Base-by-base conservation (phyloP, 768 basidiomycete genomes). In the Tulasnella sp. region DNA sequence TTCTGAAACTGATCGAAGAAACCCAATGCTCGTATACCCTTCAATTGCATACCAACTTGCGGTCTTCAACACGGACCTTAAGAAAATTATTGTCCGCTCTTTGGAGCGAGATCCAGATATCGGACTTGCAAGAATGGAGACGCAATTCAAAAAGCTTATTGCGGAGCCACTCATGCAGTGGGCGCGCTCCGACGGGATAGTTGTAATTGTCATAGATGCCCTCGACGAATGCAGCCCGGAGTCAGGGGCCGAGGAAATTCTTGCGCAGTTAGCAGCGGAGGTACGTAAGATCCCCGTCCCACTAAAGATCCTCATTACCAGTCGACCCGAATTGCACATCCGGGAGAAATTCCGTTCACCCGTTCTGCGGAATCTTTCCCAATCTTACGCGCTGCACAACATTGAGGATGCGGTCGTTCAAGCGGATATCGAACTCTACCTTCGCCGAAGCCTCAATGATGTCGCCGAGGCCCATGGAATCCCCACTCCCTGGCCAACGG, bases 161-260 rank as follows among this genome's bases (percentile, higher is more conserved):
- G n/a, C 68, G 1, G 56, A 73, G 36, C 82, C 82, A 7, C 74
- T 82, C n/a, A 14, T 18, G n/a, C 42, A 27, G 1, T 31, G n/a
- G 14, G 21, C 72, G 19, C 9, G n/a, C 9, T 5, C 75, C 24
- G 31, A 76, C n/a, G 39, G 76, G 27, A 81, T 80, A 8, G 56
- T 85, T 31, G 68, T 87, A 24, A 79, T 87, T 71, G 82, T 86
- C 71, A 81, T 87, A 27, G 87, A 87, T 80, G 86, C 84, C 0
- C 81, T 87, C 36, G 86, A 87, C 80, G 86, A 87, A 82, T 84
- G 86, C 3, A 81, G 56, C 7, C 52, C 42, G n/a, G 31, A 38
- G 52, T 48, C 44, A 24, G 71, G 31, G 21, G 48, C 74, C 24
- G 71, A 79, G 21, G 34, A 72, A 4, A 71, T 85, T 2, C 80